A percentile compares a stretch with the other conserved stretches of the same genome.
Conservation (phyloP, 1,284 basidiomycete species). For the Marasmius fiardii region DNA sequence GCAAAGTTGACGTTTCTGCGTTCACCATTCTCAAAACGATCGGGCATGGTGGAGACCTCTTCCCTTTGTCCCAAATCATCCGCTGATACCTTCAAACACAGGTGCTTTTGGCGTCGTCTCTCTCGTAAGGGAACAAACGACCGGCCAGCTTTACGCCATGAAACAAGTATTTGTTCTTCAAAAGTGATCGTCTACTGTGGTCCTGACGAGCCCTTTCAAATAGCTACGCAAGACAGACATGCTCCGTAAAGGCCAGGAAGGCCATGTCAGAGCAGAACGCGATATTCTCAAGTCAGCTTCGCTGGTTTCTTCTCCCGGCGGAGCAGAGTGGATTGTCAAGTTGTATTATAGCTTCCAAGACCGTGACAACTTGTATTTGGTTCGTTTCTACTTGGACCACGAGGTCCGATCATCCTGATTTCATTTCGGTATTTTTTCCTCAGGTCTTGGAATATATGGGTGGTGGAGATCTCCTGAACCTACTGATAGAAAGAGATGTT, state of each 20-base stretch:
- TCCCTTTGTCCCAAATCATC: constrained; percentile 13
- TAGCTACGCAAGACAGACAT: constrained; percentile 94
- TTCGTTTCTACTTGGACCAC: constrained; percentile 37
- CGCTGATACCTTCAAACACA: constrained; percentile 32
- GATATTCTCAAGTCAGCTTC: constrained; percentile 84
- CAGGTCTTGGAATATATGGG: constrained; percentile 93
- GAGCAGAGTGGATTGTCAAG: constrained; percentile 91
- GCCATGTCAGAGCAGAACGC: constrained; percentile 89
- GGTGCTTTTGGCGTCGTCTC: constrained; percentile 96
- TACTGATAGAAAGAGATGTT: constrained; percentile 90
- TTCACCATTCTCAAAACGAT: constrained; percentile 94
- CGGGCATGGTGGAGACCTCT: constrained; percentile 72
- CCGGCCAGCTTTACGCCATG: constrained; percentile 89
- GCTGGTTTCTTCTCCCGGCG: constrained; percentile 62
- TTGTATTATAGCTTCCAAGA: constrained; percentile 93
- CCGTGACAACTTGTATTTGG: constrained; percentile 90
- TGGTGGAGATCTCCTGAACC: constrained; percentile 92
- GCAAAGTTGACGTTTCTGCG: constrained; percentile 79
- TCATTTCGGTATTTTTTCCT: constrained; percentile 47
- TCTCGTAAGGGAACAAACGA: constrained; percentile 80
- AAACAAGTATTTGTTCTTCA: constrained; percentile 70
- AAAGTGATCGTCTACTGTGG: constrained; percentile 15
- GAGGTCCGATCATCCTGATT: constrained; percentile 49
- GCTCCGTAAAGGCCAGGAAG: constrained; percentile 97
- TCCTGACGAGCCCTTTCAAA: constrained; percentile 14